These are phyloP conservation scores for Coelastrella sp. DNA, from an alignment of 139 green algal species.

Conservation along the genomic window DNA sequence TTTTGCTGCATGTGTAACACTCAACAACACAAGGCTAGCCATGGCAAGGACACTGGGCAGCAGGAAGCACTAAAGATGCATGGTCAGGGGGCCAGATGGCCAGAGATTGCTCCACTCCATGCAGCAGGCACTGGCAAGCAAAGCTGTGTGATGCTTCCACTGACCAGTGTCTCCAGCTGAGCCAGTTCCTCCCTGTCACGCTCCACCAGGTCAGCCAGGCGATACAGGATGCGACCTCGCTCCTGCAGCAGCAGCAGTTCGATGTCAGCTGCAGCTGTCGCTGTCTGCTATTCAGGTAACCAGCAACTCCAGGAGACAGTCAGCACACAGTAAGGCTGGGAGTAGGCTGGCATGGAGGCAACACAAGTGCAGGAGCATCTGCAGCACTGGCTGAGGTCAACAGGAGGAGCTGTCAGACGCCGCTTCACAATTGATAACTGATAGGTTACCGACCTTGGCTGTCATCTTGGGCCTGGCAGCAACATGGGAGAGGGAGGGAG, in stretches of 20 bases:
- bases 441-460: not conserved
- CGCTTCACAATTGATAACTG: no score
- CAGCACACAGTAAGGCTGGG: no score
- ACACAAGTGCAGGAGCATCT: not conserved
- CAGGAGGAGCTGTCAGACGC: not conserved
- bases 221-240: slow-evolving; percentile 68
- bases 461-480: slow-evolving; percentile 16
- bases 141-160: not conserved
- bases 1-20: no score
- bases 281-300: no score
- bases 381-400: not conserved
- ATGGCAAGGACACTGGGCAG: not conserved
- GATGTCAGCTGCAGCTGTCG: not conserved
- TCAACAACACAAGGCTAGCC: no score
- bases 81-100: no score
- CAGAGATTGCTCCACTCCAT: no score
- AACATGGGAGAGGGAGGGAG: not conserved
- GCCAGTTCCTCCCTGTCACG: slow-evolving; percentile 64
- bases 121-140: not conserved
- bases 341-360: no score
- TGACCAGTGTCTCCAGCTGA: slow-evolving; percentile 66
- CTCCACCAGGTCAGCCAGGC: slow-evolving; percentile 75
- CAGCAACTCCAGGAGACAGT: no score
- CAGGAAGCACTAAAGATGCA: not conserved
- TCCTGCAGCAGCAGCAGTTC: slow-evolving; percentile 27